Conservation (phyloP, 2,329 filamentous ascomycete genomes). For the Bisporella sp. region DNA sequence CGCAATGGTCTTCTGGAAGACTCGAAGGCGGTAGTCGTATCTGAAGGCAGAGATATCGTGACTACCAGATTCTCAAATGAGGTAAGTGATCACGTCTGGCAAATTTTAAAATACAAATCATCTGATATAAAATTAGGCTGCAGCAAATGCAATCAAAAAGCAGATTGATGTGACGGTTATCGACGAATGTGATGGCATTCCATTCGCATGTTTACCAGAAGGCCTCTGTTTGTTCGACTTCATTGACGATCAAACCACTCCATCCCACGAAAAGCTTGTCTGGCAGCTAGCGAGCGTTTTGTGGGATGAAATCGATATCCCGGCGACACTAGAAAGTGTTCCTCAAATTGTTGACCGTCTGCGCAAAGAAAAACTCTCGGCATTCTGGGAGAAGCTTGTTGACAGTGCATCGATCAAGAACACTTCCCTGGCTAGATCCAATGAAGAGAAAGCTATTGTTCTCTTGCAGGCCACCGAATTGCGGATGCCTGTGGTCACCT, state of each 20-base stretch:
- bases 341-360: constrained; percentile 30
- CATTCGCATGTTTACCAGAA: constrained; percentile 45
- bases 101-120: constrained; percentile 4
- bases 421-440: constrained; percentile 51
- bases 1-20: constrained; percentile 43
- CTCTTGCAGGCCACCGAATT: constrained; percentile 71
- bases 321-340: constrained; percentile 32
- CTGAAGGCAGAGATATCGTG: constrained; percentile 56
- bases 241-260: constrained; percentile 32
- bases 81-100: constrained; percentile 29
- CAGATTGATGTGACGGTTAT: constrained; percentile 52
- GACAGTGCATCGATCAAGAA: constrained; percentile 48
- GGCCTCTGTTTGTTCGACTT: constrained; percentile 43
- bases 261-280: constrained; percentile 61
- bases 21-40: constrained; percentile 50
- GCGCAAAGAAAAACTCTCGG: constrained; percentile 59
- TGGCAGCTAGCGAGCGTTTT: constrained; percentile 86
- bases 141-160: constrained; percentile 44
- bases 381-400: constrained; percentile 61
- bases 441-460: constrained; percentile 78
- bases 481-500: constrained; percentile 78
- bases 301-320: constrained; percentile 62
- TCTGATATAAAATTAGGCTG: constrained; percentile 36
- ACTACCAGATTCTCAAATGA: constrained; percentile 57
- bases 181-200: constrained; percentile 47